Base-by-base conservation (phyloP, 345 rosid species). In the Rhodamnia argentea region DNA sequence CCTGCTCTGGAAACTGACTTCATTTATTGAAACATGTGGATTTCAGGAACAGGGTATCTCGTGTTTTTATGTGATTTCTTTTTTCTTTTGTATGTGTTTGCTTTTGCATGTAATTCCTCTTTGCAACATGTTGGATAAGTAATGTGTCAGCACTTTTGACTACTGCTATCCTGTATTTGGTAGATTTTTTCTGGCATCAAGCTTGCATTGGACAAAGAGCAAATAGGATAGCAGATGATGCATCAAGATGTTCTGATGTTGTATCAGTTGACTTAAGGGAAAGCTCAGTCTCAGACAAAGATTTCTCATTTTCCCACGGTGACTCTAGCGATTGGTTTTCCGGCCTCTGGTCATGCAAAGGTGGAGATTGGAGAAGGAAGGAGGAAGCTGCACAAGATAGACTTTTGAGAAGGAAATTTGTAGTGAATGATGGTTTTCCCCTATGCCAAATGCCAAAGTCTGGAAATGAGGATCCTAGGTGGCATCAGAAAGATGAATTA, bases 311-410 rank as follows among this genome's bases (percentile, higher is more conserved):
- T 89, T 87, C 86, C 40, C 84, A 85, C 86, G 86, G 86, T 84
- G 99, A 93, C 82, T 83, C 90, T 56, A 89, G 91, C 86, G 94
- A 93, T 84, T 93, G 98, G 95, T 96, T 92, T 90, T 89, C 95
- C 85, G 93, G 94, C 53, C 92, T 90, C 44, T 95, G 98, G 98
- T 91, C 99, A 6, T 95, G 98, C 93, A 98, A 96, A 90, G 99
- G 99, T 83, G 99, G 99, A 87, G 99, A 98, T 90, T 98, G 99
- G 99, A 95, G 91, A 90, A 95, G 98, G 92, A 90, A 91, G 50
- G 99, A 98, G 86, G 99, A 98, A 78, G 86, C 92, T 87, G 82
- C 89, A 59, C 95, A 91, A 85, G 99, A 98, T 85, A 92, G 88
- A 85, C 62, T 88, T 90, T 84, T 87, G 75, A 91, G 94, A 91